Percentiles rank a stretch among this genome's conserved stretches.
phyloP scores from a whole-genome alignment of 1,139 yeast genomes.

The Schwanniomyces etchellsii region DNA sequence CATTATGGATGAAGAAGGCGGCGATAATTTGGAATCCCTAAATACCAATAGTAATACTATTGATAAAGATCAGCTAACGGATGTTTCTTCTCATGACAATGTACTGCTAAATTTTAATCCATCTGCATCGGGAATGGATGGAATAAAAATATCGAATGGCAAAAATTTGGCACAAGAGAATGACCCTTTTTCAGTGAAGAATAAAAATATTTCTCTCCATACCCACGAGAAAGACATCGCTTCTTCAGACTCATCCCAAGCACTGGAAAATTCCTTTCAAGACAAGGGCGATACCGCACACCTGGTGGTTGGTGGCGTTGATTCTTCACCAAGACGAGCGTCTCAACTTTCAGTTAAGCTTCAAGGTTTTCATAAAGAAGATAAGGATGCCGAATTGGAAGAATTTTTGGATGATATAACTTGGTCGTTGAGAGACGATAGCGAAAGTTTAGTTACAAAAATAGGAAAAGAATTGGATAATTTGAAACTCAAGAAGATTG shows the following conservation, averaged over 20 bases:
- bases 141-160: neutral
- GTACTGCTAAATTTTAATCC: neutral
- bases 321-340: neutral
- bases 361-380: too few relatives aligned
- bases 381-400: constrained; percentile 46
- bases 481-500: constrained; percentile 33
- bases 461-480: constrained; percentile 45
- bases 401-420: constrained; percentile 70
- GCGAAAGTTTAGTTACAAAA: constrained; percentile 49
- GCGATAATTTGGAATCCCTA: too few relatives aligned
- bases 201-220: neutral
- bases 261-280: neutral
- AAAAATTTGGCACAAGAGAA: too few relatives aligned
- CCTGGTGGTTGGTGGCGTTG: neutral
- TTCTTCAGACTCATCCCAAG: neutral
- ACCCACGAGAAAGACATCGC: neutral
- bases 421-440: constrained; percentile 67
- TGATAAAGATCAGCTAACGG: too few relatives aligned
- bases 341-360: neutral
- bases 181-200: too few relatives aligned
- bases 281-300: neutral
- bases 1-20: neutral
- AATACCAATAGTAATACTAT: neutral
- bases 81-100: too few relatives aligned
- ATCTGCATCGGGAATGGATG: neutral